Evolutionary conservation across 257 asterid species (phyloP), one percentile per base, ranked within the genome.

Genomic region (Scutellaria minor): DNA sequence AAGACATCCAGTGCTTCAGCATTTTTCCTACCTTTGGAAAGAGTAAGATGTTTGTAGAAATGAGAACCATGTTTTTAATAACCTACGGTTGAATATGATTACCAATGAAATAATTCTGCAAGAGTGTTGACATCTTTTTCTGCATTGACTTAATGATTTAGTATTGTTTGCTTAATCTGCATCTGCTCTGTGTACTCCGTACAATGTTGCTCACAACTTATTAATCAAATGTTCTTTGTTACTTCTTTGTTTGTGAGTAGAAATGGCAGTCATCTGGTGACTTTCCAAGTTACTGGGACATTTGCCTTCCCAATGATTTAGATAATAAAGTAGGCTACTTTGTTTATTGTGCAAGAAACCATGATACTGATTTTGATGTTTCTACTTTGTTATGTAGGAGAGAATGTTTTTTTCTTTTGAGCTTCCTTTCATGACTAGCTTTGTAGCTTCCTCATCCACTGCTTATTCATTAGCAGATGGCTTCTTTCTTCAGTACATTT

Each of bases 1-100:
- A 95, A 92, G 87, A 90, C 97, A 58, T 88, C 97, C 64, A 92
- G 98, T 78, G 96, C 99, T 72, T 95, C 99, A 10, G 98, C 99
- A 22, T 95, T 92, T 87, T 95, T 92, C 88, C 85, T 95, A 80
- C 99, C 99, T 69, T 83, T 95, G 81, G 99, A 92, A 84, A 94
- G 97, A 63, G 99, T 95, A 81, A 86, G 76, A 63, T 77, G 24
- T 68, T 66, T 67, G 37, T 75, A 42, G 51, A 74, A 59, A 62
- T 74, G 46, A 44, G 47, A 79, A 71, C 64, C 11, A 42, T 66
- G 35, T 63, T 54, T 54, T 63, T 60, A 7, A 1, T 69, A 22
- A 77, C 40, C 41, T 79, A 71, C 55, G 22, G 50, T 27, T 18
- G 18, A 18, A 18, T 18, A 18, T 61, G 44, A 12, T 50, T 52